Conservation (phyloP, 2,329 filamentous ascomycete species). For the Knufia petricola region DNA sequence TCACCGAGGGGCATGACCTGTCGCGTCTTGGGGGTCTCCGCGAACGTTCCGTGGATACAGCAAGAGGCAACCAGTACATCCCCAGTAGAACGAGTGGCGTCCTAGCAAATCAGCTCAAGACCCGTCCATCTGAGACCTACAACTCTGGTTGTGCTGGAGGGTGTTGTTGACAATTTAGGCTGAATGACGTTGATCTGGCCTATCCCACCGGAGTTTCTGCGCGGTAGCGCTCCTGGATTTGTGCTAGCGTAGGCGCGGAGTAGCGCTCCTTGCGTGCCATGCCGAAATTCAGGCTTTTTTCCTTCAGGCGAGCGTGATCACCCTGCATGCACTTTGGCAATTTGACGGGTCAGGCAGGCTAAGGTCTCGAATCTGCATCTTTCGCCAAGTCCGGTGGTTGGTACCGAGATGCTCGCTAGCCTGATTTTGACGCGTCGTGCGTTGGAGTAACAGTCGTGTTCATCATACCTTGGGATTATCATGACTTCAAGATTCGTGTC, state of each 20-base stretch:
- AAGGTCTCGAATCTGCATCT: neutral
- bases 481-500: constrained; percentile 41
- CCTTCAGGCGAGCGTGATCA: neutral
- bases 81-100: neutral
- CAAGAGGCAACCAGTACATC: neutral
- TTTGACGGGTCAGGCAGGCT: neutral
- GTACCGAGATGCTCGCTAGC: neutral
- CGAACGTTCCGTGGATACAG: neutral
- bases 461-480: neutral
- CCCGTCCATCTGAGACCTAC: neutral
- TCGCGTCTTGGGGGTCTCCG: neutral
- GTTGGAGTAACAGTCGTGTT: neutral
- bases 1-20: constrained; percentile 3
- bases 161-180: neutral
- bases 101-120: neutral
- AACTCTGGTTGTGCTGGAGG: neutral
- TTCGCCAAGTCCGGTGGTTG: neutral
- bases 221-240: neutral
- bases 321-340: neutral
- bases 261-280: too few relatives aligned
- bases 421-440: neutral
- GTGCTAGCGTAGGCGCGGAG: neutral
- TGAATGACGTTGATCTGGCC: neutral
- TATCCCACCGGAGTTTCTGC: neutral
- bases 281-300: constrained; percentile 2